Conservation (phyloP, 179 eudicot genomes). For the Nepenthes alata region DNA sequence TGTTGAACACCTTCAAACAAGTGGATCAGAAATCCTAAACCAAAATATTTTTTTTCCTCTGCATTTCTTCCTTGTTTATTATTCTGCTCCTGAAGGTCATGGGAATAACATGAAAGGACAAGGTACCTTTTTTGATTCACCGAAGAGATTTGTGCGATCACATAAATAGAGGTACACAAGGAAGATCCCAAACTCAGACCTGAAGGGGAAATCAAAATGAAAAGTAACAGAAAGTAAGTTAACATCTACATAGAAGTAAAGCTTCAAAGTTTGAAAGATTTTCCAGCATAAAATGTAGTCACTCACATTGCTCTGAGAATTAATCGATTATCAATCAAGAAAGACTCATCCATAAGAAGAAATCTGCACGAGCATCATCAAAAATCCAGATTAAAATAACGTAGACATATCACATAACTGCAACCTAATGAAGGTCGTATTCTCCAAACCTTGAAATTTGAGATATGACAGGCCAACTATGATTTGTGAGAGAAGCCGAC, state of each 20-base stretch:
- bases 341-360: conserved; percentile 32
- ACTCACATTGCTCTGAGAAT: conserved; percentile 40
- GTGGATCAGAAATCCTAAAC: neutral
- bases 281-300: neutral
- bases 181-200: conserved; percentile 32
- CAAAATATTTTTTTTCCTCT: neutral
- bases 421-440: conserved; percentile 1
- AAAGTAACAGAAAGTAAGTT: conserved; percentile 1
- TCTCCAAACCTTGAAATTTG: conserved; percentile 26
- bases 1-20: neutral
- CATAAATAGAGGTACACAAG: conserved; percentile 29
- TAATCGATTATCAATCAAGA: conserved; percentile 30
- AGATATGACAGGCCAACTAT: conserved; percentile 18
- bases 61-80: neutral
- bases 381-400: conserved; percentile 2
- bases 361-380: conserved; percentile 13
- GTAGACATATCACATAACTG: neutral
- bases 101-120: conserved; percentile 1
- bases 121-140: conserved; percentile 32
- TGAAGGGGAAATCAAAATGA: conserved; percentile 8
- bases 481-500: conserved; percentile 21
- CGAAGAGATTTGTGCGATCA: conserved; percentile 33
- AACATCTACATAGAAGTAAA: neutral
- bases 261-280: neutral
- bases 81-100: neutral